Conservation (phyloP, 768 basidiomycete species). For the Lentinula aciculospora region DNA sequence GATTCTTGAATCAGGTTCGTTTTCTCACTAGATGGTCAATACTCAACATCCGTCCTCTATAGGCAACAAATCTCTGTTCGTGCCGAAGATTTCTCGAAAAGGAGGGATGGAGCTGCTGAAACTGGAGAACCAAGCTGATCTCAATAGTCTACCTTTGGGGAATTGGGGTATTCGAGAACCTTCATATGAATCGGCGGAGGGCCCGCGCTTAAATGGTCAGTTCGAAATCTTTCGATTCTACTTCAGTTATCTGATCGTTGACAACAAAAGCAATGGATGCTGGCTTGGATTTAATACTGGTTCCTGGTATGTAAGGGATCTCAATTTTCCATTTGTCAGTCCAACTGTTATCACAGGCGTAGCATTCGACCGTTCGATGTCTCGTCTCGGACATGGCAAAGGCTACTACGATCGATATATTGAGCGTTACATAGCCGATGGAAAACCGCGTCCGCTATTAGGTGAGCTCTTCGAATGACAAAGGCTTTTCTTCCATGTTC, state of each 20-base stretch:
- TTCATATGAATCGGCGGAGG: constrained; percentile 31
- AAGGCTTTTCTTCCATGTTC: constrained; percentile 1
- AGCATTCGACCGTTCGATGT: constrained; percentile 64
- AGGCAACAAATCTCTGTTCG: constrained; percentile 61
- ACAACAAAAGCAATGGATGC: constrained; percentile 28
- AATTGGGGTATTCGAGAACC: constrained; percentile 79
- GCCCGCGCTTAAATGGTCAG: constrained; percentile 48
- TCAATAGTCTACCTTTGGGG: constrained; percentile 50
- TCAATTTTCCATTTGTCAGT: background rate
- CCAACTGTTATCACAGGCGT: constrained; percentile 39
- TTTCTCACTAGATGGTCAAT: background rate
- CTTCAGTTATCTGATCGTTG: background rate
- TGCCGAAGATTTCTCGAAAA: constrained; percentile 54
- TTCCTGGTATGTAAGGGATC: constrained; percentile 46
- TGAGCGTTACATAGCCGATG: constrained; percentile 40
- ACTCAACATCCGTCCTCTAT: background rate
- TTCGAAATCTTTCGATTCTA: constrained; percentile 7
- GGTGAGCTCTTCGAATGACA: constrained; percentile 33
- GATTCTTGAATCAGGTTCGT: constrained; percentile 52
- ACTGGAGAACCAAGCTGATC: constrained; percentile 54
- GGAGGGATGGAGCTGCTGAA: constrained; percentile 63
- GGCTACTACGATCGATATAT: constrained; percentile 81
- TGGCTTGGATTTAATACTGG: constrained; percentile 55
- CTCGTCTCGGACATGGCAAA: constrained; percentile 77
- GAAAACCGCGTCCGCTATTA: constrained; percentile 46